Evolutionary conservation across 768 basidiomycete genomes (phyloP).

Genomic region (Lactifluus volemus): DNA sequence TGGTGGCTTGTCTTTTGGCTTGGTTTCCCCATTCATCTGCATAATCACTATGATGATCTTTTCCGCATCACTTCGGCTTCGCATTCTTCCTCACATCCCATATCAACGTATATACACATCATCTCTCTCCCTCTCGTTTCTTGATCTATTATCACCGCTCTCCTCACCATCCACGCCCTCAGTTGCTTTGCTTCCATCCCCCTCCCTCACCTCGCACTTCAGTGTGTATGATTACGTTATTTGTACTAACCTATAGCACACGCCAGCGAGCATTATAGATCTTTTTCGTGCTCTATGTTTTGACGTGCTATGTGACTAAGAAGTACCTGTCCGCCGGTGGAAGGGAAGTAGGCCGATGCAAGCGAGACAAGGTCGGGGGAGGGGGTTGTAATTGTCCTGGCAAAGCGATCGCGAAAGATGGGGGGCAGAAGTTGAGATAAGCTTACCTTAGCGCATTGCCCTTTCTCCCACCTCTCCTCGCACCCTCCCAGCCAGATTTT

Average conservation of each 20-base stretch:
- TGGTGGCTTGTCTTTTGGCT: constrained; percentile 1
- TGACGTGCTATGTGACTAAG: background rate
- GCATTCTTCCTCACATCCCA: constrained; percentile 11
- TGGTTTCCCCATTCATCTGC: constrained; percentile 5
- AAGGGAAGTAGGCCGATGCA: background rate
- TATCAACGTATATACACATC: constrained; percentile 21
- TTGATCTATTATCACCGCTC: constrained; percentile 16
- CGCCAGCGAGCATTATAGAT: constrained; percentile 15
- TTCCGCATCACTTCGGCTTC: background rate
- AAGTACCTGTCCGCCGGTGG: background rate
- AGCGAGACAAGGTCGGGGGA: background rate
- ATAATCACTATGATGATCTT: constrained; percentile 19
- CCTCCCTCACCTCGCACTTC: constrained; percentile 1
- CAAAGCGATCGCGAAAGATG: background rate
- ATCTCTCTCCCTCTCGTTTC: constrained; percentile 11
- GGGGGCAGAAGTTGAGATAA: background rate
- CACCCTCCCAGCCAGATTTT: background rate
- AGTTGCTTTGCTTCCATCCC: background rate
- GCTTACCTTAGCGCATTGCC: background rate
- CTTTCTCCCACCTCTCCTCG: background rate
- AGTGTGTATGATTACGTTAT: constrained; percentile 21
- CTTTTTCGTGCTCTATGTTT: background rate
- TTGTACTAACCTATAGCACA: constrained; percentile 20
- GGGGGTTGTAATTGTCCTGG: background rate
- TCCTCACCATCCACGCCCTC: constrained; percentile 5